Evolutionary conservation across 108 stramenopile species (phyloP), one percentile per base, ranked within the genome.

Genomic region (Pelagomonas calceolata): DNA sequence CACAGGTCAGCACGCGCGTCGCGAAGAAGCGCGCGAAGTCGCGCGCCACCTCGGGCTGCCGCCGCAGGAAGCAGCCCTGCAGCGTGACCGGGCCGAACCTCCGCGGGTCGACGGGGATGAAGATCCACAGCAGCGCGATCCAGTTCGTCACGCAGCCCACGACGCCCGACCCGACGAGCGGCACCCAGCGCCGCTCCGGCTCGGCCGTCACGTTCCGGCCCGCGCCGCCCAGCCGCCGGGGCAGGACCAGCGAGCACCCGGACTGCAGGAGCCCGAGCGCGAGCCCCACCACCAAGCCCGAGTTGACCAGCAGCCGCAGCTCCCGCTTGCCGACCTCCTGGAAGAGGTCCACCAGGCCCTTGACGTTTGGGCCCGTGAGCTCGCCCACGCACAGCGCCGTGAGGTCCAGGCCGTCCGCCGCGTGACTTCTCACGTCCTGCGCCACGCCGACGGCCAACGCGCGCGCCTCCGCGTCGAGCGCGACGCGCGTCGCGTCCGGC

Each of bases 111-210:
- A 91, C 71, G 3, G 97, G 97, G 68, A 79, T 68, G 75, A 98
- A 98, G 46, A 98, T 91, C 12, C 93, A 74, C 82, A 93, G 92
- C 43, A 98, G 83, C 34, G 94, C 96, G 67, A 97, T 70, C 79
- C 85, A 95, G 80, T 98, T 98, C 0, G 97, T 98, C 15, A 89
- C 76, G 80, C 86, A 94, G 44, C 92, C 92, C 9, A 43, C 39
- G 30, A 94, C 92, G 30, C 90, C n/a, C 35, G 89, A 86, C 35
- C 92, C 92, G 29, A 86, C 88, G 37, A 75, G 64, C 30, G 76
- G 76, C 4, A 77, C 75, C 32, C 78, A 69, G n/a, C n/a, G n/a
- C n/a, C n/a, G n/a, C n/a, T n/a, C n/a, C n/a, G n/a, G n/a, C n/a
- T n/a, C n/a, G n/a, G n/a, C n/a, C 43, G 75, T 69, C 76, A 74